Evolutionary conservation across 2,329 filamentous ascomycete genomes (phyloP).

Genomic region (Cercospora sp.): DNA sequence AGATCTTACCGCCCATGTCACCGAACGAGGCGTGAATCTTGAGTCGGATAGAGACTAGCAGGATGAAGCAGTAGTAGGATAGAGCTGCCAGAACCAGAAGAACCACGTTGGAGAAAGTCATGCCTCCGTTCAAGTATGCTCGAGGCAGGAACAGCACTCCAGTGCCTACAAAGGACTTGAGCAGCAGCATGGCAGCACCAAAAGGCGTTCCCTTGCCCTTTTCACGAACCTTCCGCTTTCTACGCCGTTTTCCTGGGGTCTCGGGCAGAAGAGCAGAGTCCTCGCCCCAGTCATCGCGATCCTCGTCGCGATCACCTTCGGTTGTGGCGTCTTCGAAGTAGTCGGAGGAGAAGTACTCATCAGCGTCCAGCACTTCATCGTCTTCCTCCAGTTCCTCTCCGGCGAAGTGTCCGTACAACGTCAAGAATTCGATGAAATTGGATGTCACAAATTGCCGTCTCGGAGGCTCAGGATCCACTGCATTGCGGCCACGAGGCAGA

Average conservation of each 20-base stretch:
- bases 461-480: conserved; percentile 29
- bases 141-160: conserved; percentile 90
- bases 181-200: conserved; percentile 77
- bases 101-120: conserved; percentile 93
- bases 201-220: conserved; percentile 76
- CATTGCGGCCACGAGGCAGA: conserved; percentile 11
- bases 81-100: conserved; percentile 81
- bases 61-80: conserved; percentile 96
- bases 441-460: conserved; percentile 71
- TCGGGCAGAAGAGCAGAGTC: conserved; percentile 70
- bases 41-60: conserved; percentile 83
- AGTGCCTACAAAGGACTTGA: conserved; percentile 98
- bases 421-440: conserved; percentile 94
- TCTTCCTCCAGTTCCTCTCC: conserved; percentile 97
- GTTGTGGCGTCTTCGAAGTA: conserved; percentile 58
- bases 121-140: conserved; percentile 93
- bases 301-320: conserved; percentile 46
- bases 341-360: conserved; percentile 89
- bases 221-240: conserved; percentile 73
- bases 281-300: conserved; percentile 80
- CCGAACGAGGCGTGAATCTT: conserved; percentile 93
- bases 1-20: conserved; percentile 90
- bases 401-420: conserved; percentile 94
- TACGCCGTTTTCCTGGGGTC: conserved; percentile 65
- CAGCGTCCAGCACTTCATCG: conserved; percentile 80